Base-by-base conservation (phyloP, 352 stramenopile genomes). In the Phytophthora chlamydospora region DNA sequence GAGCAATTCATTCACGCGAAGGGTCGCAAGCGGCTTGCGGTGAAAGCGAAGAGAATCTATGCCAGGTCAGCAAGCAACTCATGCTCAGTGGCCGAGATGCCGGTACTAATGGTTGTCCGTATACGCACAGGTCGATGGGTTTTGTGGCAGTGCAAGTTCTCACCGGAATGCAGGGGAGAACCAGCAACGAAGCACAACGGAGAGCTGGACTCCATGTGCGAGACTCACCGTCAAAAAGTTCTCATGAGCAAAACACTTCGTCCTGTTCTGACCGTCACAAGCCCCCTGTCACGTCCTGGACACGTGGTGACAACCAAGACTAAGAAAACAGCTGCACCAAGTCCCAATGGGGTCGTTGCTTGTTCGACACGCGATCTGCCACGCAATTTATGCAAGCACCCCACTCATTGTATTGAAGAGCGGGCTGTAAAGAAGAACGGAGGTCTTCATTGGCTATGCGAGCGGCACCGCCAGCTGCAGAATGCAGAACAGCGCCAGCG, bases 321-420 rank as follows among this genome's bases (percentile, higher is more conserved):
- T 42, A 17, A 2, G 6, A 42, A 42, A 1, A 45, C 17, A 45
- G 27, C 39, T 10, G 4, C 9, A 29, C 14, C 39, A 27, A 45
- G 39, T 45, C 17, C 17, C n/a, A 44, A 6, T 44, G 16, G 39
- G 10, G 39, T 12, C 16, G 13, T 29, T 45, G 17, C 16, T 45
- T 14, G 12, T 11, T 29, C 39, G 4, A 3, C 21, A 45, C 39
- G 3, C 17, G 7, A 45, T 31, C 17, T 12, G n/a, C 17, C 39
- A 45, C 14, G 39, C 39, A 32, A 24, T 45, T 45, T 45, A n/a
- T 51, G 44, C 29, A 51, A 51, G 44, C 27, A 51, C 44, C 2
- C 44, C 14, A 39, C 10, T 14, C 24, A 38, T 6, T 49, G 42
- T 35, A 36, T 11, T 5, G 17, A 34, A 31, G 6, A 49, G 42